phyloP scores from a whole-genome alignment of 2,329 filamentous ascomycete genomes.

The Monosporascus sp. region DNA sequence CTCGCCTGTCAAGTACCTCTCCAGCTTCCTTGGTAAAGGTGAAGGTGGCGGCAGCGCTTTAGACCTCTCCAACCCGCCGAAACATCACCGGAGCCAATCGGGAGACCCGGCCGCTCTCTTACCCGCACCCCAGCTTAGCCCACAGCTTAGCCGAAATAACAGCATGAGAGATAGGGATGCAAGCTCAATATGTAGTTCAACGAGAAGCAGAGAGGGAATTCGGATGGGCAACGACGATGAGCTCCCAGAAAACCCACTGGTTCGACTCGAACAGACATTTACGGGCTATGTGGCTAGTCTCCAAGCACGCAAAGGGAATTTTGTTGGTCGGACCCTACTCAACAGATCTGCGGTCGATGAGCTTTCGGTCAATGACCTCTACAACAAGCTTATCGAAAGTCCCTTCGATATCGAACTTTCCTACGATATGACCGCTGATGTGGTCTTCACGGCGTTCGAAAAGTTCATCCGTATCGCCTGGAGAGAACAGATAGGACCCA shows the following conservation, averaged over 20 bases:
- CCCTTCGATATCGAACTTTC: slow-evolving; percentile 72
- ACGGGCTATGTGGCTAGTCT: slow-evolving; percentile 77
- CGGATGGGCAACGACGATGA: slow-evolving; percentile 43
- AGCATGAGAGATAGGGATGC: slow-evolving; percentile 42
- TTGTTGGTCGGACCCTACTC: slow-evolving; percentile 71
- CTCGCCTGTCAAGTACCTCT: slow-evolving; percentile 89
- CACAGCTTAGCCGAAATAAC: slow-evolving; percentile 37
- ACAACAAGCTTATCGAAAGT: slow-evolving; percentile 81
- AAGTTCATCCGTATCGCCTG: slow-evolving; percentile 87
- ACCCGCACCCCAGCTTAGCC: slow-evolving; percentile 29
- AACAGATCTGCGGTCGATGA: slow-evolving; percentile 68
- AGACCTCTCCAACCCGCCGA: slow-evolving; percentile 31
- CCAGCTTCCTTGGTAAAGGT: slow-evolving; percentile 59
- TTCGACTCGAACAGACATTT: slow-evolving; percentile 78
- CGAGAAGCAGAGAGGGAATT: slow-evolving; percentile 41
- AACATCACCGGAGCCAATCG: slow-evolving; percentile 36
- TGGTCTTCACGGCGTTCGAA: slow-evolving; percentile 87
- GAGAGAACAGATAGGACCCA: slow-evolving; percentile 80
- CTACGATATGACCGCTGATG: slow-evolving; percentile 71
- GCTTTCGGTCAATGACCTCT: slow-evolving; percentile 79
- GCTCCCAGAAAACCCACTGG: slow-evolving; percentile 58
- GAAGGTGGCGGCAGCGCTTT: slow-evolving; percentile 45
- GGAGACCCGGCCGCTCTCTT: slow-evolving; percentile 30
- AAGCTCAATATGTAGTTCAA: slow-evolving; percentile 49
- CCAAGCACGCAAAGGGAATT: slow-evolving; percentile 80